These are phyloP conservation scores for Sporothrix variecibatus DNA, from an alignment of 2,329 filamentous ascomycete genomes.

Conservation along the genomic window DNA sequence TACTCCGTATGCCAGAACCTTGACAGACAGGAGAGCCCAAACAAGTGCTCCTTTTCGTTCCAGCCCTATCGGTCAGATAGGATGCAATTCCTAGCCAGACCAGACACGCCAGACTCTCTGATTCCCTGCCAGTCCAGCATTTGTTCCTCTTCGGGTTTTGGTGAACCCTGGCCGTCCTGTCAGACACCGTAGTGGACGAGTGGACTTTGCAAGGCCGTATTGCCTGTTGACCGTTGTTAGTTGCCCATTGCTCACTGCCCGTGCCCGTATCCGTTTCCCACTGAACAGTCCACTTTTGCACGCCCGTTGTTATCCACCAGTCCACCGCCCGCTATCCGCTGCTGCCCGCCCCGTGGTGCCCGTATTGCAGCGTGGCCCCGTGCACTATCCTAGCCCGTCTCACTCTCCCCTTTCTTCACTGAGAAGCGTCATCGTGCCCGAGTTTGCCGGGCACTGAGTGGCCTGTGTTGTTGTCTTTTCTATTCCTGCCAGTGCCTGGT, in stretches of 20 bases:
- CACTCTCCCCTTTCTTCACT: neutral
- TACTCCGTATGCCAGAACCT: neutral
- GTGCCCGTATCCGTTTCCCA: neutral
- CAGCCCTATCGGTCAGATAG: neutral
- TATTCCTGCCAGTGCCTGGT: neutral
- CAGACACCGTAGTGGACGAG: neutral
- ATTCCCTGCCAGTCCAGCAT: neutral
- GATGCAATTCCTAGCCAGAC: neutral
- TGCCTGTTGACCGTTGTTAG: too few species aligned
- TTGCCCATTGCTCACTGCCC: neutral
- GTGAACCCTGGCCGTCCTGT: neutral
- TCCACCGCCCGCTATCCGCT: neutral
- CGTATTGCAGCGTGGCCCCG: conserved; percentile 7
- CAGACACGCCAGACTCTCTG: neutral
- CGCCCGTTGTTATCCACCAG: neutral
- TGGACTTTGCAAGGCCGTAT: neutral
- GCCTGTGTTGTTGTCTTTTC: neutral
- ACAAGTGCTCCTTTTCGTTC: neutral
- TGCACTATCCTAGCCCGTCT: neutral
- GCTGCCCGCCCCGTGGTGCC: neutral
- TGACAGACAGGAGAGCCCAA: neutral
- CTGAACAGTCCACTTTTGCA: neutral
- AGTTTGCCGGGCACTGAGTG: neutral
- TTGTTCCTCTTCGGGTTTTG: conserved; percentile 1
- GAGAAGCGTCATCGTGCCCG: neutral